Conservation (phyloP, 2,329 filamentous ascomycete species). For the Fusarium avenaceum region DNA sequence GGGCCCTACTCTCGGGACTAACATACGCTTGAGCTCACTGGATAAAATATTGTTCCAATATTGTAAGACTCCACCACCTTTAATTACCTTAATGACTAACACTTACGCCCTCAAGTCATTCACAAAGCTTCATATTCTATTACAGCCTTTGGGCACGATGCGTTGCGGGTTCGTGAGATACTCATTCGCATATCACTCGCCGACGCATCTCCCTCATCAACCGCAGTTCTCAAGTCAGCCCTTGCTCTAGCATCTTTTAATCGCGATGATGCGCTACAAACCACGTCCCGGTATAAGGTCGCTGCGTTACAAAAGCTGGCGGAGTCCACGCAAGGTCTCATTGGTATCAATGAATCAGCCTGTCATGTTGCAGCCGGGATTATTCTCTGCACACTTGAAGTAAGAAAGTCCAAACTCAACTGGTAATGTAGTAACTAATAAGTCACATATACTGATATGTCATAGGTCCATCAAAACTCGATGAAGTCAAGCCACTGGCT, state of each 20-base stretch:
- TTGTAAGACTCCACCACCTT: slow-evolving; percentile 12
- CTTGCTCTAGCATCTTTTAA: slow-evolving; percentile 38
- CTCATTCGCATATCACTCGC: slow-evolving; percentile 40
- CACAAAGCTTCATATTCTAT: slow-evolving; percentile 33
- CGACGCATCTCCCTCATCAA: slow-evolving; percentile 2
- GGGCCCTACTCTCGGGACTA: background rate
- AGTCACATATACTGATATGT: background rate
- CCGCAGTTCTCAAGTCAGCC: slow-evolving; percentile 28
- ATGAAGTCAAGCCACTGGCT: slow-evolving; percentile 40
- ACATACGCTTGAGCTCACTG: slow-evolving; percentile 33
- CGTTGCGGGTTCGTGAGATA: slow-evolving; percentile 9
- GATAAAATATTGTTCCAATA: slow-evolving; percentile 38
- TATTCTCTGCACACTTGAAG: slow-evolving; percentile 37
- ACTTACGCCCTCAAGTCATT: slow-evolving; percentile 27
- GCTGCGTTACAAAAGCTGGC: slow-evolving; percentile 29
- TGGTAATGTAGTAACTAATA: no score
- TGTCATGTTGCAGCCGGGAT: slow-evolving; percentile 44
- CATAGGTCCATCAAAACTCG: slow-evolving; percentile 34
- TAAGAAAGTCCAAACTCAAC: background rate
- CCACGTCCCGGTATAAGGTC: slow-evolving; percentile 8
- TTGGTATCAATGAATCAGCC: slow-evolving; percentile 1
- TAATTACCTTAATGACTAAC: accelerated
- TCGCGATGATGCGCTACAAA: background rate
- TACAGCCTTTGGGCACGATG: slow-evolving; percentile 30
- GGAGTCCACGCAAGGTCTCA: background rate